These are phyloP conservation scores for Cladosporium sp. DNA, from an alignment of 2,329 filamentous ascomycete species.

Conservation along the genomic window DNA sequence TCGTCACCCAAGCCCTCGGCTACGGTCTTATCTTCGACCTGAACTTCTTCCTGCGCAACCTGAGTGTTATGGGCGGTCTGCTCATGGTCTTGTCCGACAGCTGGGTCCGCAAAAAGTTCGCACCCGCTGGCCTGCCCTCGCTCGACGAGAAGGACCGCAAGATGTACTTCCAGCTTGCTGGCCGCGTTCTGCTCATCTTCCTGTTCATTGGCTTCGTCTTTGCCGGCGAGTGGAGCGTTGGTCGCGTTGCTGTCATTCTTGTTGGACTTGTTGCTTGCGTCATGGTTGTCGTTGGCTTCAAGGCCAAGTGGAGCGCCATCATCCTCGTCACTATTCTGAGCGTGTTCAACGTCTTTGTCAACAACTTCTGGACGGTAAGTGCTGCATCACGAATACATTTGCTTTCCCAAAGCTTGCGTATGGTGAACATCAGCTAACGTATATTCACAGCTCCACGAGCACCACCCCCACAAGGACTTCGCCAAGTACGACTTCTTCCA, in stretches of 20 bases:
- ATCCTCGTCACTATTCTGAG: slow-evolving; percentile 92
- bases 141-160: slow-evolving; percentile 99
- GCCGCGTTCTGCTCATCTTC: slow-evolving; percentile 93
- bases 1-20: slow-evolving; percentile 87
- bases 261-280: slow-evolving; percentile 87
- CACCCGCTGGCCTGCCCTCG: slow-evolving; percentile 86
- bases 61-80: slow-evolving; percentile 93
- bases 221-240: slow-evolving; percentile 86
- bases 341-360: slow-evolving; percentile 93
- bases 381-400: not conserved
- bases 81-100: slow-evolving; percentile 98
- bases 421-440: slow-evolving; percentile 15
- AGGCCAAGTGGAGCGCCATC: slow-evolving; percentile 97
- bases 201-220: slow-evolving; percentile 96
- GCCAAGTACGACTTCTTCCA: slow-evolving; percentile 99
- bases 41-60: slow-evolving; percentile 99
- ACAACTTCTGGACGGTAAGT: slow-evolving; percentile 99
- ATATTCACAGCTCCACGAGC: slow-evolving; percentile 72
- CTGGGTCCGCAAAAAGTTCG: slow-evolving; percentile 96
- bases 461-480: slow-evolving; percentile 99
- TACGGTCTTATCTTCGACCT: slow-evolving; percentile 98
- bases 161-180: slow-evolving; percentile 99
- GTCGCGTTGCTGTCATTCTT: slow-evolving; percentile 77
- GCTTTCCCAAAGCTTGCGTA: slow-evolving; percentile 19
- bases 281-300: slow-evolving; percentile 99